phyloP scores from a whole-genome alignment of 148 eudicot species.

The Spergularia bocconei region DNA sequence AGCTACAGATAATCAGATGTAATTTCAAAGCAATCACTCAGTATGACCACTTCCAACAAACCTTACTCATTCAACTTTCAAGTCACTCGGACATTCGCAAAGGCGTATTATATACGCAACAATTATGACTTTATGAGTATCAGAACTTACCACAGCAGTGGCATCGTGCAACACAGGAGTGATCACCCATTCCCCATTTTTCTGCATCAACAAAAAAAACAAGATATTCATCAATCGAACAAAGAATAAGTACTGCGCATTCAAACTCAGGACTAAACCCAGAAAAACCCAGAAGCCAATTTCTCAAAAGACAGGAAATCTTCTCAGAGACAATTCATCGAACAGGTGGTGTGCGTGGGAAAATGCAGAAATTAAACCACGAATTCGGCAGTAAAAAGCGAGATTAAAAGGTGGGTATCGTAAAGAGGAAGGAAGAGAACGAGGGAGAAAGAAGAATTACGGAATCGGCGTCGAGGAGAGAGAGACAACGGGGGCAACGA shows the following conservation, averaged over 20 bases:
- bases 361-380: background rate
- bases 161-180: conserved; percentile 66
- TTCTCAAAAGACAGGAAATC: background rate
- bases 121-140: no score
- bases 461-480: conserved; percentile 43
- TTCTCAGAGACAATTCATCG: conserved; percentile 20
- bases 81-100: no score
- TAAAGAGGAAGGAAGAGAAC: background rate
- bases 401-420: background rate
- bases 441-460: conserved; percentile 27
- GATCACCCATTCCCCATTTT: conserved; percentile 59
- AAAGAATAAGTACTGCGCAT: background rate
- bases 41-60: background rate
- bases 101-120: background rate
- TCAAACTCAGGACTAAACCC: background rate
- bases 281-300: conserved; percentile 4
- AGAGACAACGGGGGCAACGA: conserved; percentile 80
- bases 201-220: conserved; percentile 30
- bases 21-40: background rate
- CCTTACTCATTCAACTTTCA: background rate
- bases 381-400: background rate
- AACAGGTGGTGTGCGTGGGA: conserved; percentile 12
- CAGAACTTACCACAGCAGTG: conserved; percentile 66
- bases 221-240: background rate
- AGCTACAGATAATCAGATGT: background rate